Evolutionary conservation across 139 green algal genomes (phyloP).

Genomic region (Closterium sp.): DNA sequence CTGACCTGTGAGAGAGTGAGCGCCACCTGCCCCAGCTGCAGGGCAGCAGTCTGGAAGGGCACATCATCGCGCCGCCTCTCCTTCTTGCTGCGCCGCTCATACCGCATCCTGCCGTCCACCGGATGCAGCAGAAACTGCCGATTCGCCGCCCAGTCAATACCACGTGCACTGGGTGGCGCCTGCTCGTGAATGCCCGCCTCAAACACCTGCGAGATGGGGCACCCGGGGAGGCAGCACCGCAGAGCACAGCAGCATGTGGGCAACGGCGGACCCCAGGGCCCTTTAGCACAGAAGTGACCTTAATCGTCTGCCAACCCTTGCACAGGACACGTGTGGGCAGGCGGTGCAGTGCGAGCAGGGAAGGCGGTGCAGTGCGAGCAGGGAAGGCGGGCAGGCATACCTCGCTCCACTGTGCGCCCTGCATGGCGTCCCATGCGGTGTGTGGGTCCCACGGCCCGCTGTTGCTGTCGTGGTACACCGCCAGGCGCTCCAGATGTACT

Average conservation of each 20-base stretch:
- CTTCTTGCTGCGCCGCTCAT: constrained; percentile 22
- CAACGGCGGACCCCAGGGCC: not conserved
- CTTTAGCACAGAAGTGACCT: no score
- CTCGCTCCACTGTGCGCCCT: constrained; percentile 42
- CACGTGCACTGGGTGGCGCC: not conserved
- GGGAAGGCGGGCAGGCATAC: constrained; percentile 36
- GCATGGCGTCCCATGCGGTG: constrained; percentile 29
- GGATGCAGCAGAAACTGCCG: constrained; percentile 44
- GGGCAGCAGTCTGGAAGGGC: constrained; percentile 29
- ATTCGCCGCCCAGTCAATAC: not conserved
- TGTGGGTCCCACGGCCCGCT: constrained; percentile 14
- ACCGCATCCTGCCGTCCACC: constrained; percentile 28
- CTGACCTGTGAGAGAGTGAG: constrained; percentile 44
- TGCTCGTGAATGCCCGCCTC: constrained; percentile 38
- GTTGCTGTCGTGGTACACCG: constrained; percentile 45
- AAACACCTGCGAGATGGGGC: constrained; percentile 33
- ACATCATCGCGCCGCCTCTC: constrained; percentile 17
- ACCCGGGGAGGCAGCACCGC: not conserved
- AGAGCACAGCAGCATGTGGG: not conserved
- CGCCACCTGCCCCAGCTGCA: constrained; percentile 29
- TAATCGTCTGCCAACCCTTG: no score
- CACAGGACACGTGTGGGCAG: no score
- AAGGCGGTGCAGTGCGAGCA: no score
- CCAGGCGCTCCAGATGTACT: constrained; percentile 38
- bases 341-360: not conserved